Base-by-base conservation (phyloP, 805 yeast genomes). In the Barnettozyma californica region DNA sequence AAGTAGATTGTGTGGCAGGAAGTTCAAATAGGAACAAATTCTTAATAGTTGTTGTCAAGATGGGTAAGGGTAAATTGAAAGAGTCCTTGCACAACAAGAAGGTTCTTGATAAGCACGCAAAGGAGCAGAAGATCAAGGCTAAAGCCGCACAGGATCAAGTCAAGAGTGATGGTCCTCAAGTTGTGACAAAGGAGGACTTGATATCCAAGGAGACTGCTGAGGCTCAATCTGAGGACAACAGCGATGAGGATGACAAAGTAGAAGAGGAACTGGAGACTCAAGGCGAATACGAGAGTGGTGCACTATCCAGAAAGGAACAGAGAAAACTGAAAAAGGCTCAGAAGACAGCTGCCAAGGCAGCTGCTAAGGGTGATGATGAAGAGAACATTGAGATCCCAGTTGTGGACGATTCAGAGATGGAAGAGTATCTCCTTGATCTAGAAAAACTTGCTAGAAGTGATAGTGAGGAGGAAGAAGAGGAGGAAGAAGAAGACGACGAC, bases 261-360 rank as follows among this genome's bases (percentile, higher is more conserved):
- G 58, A 49, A 48, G 52, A 45, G 14, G 56, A 58, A 38, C 53
- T 49, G 20, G 57, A 49, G 36, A 54, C 53, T 26, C 54, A 51
- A 27, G 39, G 44, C n/a, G 53, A 59, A 53, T 78, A 77, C 49
- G 68, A 80, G 53, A 74, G 81, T 53, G 61, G 65, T 21, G 68
- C 74, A 18, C 69, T 83, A 48, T 81, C 87, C 42, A 82, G 78
- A 66, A 84, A 81, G 57, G 86, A 81, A 45, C 75, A 73, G 62
- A 78, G 86, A 69, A 70, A 74, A 58, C 67, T 80, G 65, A 80
- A 79, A 71, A 80, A 80, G 54, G 64, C 64, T 63, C 49, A 55
- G 11, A 42, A 58, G 53, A 47, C 57, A 19, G 63, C 60, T 5
- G 54, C 41, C 5, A 54, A 49, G 53, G 65, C 60, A 50, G 58